These are phyloP conservation scores for Penicillium sp. DNA, from an alignment of 2,329 filamentous ascomycete species.

Conservation along the genomic window DNA sequence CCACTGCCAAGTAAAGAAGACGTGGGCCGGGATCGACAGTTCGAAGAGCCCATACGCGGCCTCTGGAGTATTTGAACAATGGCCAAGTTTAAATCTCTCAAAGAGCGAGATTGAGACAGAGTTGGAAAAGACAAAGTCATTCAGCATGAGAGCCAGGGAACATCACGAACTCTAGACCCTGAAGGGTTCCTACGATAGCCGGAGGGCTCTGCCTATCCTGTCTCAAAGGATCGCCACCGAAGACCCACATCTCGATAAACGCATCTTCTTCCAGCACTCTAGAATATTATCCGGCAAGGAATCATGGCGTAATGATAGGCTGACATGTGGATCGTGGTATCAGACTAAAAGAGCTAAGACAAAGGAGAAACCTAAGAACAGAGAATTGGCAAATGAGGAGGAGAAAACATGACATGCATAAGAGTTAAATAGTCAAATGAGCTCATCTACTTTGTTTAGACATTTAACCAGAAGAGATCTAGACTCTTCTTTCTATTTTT, in stretches of 20 bases:
- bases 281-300: background rate
- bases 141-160: background rate
- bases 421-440: too few species aligned
- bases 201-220: background rate
- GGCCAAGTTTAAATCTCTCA: too few species aligned
- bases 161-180: too few species aligned
- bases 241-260: slow-evolving; percentile 11
- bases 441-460: too few species aligned
- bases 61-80: background rate
- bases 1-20: background rate
- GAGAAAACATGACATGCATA: background rate
- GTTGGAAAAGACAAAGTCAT: background rate
- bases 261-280: slow-evolving; percentile 3
- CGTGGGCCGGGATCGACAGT: slow-evolving; percentile 3
- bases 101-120: background rate
- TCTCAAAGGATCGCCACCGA: slow-evolving; percentile 14
- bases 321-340: background rate
- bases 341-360: too few species aligned
- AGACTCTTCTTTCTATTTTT: background rate
- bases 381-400: background rate
- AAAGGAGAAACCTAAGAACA: too few species aligned
- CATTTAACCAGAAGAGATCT: too few species aligned
- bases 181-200: background rate
- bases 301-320: background rate
- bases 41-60: background rate